phyloP scores from a whole-genome alignment of 2,329 filamentous ascomycete species.

The Rasamsonia emersonii region DNA sequence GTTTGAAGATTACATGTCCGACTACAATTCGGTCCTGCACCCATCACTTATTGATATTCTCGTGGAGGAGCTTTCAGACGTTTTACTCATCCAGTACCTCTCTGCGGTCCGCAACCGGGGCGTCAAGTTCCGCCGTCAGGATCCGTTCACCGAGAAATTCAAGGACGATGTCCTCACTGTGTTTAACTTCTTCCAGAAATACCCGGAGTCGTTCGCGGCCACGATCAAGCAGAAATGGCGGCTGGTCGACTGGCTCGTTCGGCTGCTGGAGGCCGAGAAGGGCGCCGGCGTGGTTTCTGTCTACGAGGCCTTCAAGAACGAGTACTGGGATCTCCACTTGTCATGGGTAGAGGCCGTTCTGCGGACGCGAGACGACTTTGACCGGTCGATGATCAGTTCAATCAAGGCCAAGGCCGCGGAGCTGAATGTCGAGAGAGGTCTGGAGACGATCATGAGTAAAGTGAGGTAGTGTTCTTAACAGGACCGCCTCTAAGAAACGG shows the following conservation, averaged over 20 bases:
- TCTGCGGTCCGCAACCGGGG: conserved; percentile 78
- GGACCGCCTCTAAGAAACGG: too few relatives aligned
- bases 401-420: conserved; percentile 86
- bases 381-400: conserved; percentile 75
- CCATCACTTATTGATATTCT: conserved; percentile 84
- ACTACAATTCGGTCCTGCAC: conserved; percentile 78
- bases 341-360: conserved; percentile 93
- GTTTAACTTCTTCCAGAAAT: conserved; percentile 76
- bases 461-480: conserved; percentile 57
- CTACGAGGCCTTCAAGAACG: conserved; percentile 73
- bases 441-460: conserved; percentile 91
- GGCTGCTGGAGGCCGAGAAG: conserved; percentile 66
- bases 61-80: conserved; percentile 85
- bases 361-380: conserved; percentile 83
- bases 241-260: conserved; percentile 74
- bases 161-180: conserved; percentile 85
- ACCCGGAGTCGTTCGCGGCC: conserved; percentile 60
- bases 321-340: conserved; percentile 90
- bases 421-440: conserved; percentile 67
- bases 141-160: conserved; percentile 88
- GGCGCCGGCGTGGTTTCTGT: conserved; percentile 63
- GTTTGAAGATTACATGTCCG: conserved; percentile 86
- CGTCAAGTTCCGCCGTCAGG: conserved; percentile 75
- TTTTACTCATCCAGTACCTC: conserved; percentile 80
- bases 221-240: conserved; percentile 88